These are phyloP conservation scores for Candida odintsovae DNA, from an alignment of 805 yeast species.

Conservation along the genomic window DNA sequence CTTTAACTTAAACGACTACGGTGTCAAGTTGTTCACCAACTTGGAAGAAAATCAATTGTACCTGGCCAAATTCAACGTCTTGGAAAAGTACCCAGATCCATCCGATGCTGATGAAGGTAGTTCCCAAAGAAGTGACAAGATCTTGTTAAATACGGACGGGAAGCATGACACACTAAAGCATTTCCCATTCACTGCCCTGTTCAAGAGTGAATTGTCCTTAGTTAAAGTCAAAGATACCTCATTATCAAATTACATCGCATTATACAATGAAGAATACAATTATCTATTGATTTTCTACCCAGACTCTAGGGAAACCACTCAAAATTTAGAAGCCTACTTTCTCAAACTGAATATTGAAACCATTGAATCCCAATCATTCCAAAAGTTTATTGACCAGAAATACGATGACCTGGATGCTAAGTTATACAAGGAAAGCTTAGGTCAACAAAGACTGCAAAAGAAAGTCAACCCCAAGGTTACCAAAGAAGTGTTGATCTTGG, in stretches of 20 bases:
- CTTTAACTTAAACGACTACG: conserved; percentile 22
- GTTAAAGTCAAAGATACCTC: conserved; percentile 9
- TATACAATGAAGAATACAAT: conserved; percentile 20
- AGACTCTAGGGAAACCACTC: conserved; percentile 4
- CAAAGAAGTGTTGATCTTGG: conserved; percentile 11
- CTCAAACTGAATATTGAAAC: conserved; percentile 6
- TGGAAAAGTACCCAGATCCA: conserved; percentile 14
- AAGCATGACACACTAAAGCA: conserved; percentile 9
- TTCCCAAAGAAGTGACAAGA: conserved; percentile 17
- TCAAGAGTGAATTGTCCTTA: conserved; percentile 11
- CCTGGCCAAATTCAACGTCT: conserved; percentile 15
- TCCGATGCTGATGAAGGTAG: conserved; percentile 18
- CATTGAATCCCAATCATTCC: conserved; percentile 2
- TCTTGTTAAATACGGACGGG: conserved; percentile 5
- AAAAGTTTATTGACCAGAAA: conserved; percentile 9
- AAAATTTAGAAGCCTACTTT: conserved; percentile 6
- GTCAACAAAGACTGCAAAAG: conserved; percentile 18
- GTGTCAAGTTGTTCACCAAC: conserved; percentile 16
- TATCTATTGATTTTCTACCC: conserved; percentile 17
- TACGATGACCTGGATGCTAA: conserved; percentile 18
- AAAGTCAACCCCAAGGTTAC: conserved; percentile 17
- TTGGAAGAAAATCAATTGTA: conserved; percentile 18
- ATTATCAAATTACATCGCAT: conserved; percentile 8
- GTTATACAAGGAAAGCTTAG: conserved; percentile 17
- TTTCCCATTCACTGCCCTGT: conserved; percentile 20